Evolutionary conservation across 805 yeast genomes (phyloP).

Genomic region (Tetrapisispora phaffii): DNA sequence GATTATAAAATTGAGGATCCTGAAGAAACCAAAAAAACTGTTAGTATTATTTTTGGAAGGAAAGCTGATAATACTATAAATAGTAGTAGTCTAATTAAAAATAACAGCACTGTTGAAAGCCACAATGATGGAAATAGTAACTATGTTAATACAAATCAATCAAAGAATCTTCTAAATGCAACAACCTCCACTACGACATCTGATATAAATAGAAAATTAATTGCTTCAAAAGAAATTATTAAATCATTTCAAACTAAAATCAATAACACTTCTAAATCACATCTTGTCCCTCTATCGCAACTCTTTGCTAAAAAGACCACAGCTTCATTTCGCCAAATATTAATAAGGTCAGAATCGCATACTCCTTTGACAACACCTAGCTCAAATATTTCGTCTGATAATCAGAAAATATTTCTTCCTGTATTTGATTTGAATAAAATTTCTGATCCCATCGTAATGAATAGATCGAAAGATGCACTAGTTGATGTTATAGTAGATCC

Average conservation of each 20-base stretch:
- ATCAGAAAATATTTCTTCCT: slow-evolving; percentile 26
- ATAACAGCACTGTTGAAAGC: background rate
- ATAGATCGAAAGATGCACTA: slow-evolving; percentile 22
- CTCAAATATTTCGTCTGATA: slow-evolving; percentile 17
- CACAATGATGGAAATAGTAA: background rate
- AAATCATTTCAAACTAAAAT: background rate
- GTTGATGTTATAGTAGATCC: slow-evolving; percentile 56
- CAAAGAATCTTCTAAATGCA: background rate
- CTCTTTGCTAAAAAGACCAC: slow-evolving; percentile 7
- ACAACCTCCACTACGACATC: background rate
- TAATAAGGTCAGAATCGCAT: slow-evolving; percentile 8
- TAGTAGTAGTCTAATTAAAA: too few relatives aligned
- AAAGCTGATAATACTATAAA: too few relatives aligned
- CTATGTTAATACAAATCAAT: too few relatives aligned
- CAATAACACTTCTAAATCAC: background rate
- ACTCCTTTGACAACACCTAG: slow-evolving; percentile 4
- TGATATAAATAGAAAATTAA: background rate
- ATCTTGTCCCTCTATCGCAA: slow-evolving; percentile 11
- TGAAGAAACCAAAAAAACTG: slow-evolving; percentile 10
- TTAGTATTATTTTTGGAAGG: background rate
- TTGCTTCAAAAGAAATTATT: background rate
- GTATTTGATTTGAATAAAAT: slow-evolving; percentile 31
- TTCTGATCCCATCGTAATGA: slow-evolving; percentile 36
- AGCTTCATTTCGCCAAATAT: slow-evolving; percentile 10
- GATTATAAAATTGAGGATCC: slow-evolving; percentile 36